A percentile compares a stretch with the other conserved stretches of the same genome.
These are phyloP conservation scores for Epicoccum nigrum DNA, from an alignment of 2,329 filamentous ascomycete genomes.

Conservation along the genomic window DNA sequence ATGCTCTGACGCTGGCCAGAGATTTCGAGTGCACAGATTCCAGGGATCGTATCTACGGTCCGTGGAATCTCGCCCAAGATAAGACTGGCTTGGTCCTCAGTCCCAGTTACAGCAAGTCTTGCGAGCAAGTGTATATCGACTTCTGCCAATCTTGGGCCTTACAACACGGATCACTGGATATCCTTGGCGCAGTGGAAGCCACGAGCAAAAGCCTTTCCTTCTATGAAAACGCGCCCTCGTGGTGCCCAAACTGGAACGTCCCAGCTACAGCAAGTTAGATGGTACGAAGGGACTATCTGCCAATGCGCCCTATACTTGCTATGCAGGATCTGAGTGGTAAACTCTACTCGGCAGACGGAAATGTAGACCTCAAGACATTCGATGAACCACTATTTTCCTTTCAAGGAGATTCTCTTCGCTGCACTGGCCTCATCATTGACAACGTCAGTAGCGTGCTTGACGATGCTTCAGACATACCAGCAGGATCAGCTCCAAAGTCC, in stretches of 20 bases:
- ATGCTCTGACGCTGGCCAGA: neutral
- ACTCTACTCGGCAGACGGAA: neutral
- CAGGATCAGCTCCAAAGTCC: neutral
- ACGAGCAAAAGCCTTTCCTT: neutral
- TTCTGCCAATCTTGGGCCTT: neutral
- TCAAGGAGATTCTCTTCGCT: neutral
- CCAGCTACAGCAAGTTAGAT: neutral
- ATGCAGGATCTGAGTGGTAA: neutral
- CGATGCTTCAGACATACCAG: neutral
- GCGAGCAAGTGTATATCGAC: neutral
- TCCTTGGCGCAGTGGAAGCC: neutral
- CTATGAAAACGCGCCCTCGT: neutral
- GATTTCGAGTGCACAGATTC: neutral
- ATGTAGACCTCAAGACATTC: neutral
- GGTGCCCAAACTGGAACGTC: neutral
- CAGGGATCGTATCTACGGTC: neutral
- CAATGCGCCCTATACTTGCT: neutral
- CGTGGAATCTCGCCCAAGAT: neutral
- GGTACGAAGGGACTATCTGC: neutral
- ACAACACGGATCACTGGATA: neutral
- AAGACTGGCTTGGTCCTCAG: neutral
- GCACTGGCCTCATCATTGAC: neutral
- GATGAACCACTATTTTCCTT: neutral
- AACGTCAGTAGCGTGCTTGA: neutral
- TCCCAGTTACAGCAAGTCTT: neutral